phyloP scores from a whole-genome alignment of 1,284 basidiomycete genomes.

The Melanopsichium pennsylvanicum region DNA sequence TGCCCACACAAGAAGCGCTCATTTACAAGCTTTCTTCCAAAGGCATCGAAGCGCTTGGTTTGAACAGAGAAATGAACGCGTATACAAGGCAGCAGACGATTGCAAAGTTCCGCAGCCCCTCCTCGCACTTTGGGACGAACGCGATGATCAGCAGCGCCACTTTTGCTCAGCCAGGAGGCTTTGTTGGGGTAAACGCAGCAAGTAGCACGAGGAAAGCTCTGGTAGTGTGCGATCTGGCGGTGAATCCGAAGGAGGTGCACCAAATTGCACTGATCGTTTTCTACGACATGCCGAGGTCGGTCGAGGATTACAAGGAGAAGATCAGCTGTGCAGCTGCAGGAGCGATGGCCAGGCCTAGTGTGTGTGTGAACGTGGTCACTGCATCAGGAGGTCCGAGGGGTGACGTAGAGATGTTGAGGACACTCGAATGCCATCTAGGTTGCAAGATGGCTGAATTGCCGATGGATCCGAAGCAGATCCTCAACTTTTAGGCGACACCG shows the following conservation, averaged over 20 bases:
- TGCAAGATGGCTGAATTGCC: constrained; percentile 58
- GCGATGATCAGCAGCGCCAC: constrained; percentile 49
- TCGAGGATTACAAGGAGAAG: constrained; percentile 90
- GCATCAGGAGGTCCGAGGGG: constrained; percentile 78
- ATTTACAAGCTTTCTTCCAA: constrained; percentile 82
- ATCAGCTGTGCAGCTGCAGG: constrained; percentile 76
- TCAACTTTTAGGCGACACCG: constrained; percentile 44
- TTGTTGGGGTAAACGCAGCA: constrained; percentile 67
- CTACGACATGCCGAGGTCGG: constrained; percentile 87
- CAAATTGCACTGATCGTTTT: constrained; percentile 85
- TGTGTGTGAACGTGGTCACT: constrained; percentile 93
- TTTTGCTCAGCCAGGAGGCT: constrained; percentile 71
- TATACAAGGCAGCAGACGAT: constrained; percentile 79
- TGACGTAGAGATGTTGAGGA: constrained; percentile 95
- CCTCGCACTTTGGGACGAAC: constrained; percentile 38
- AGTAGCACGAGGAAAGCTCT: constrained; percentile 71
- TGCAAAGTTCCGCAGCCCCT: constrained; percentile 77
- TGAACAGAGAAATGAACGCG: constrained; percentile 81
- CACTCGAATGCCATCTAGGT: constrained; percentile 79
- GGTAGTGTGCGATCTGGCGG: constrained; percentile 87
- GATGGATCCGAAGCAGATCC: constrained; percentile 55
- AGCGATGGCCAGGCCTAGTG: constrained; percentile 80
- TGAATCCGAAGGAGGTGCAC: constrained; percentile 85
- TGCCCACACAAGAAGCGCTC: constrained; percentile 64
- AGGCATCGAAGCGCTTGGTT: constrained; percentile 81